Conservation (phyloP, 805 yeast genomes). For the Cyberlindnera bimundalis region DNA sequence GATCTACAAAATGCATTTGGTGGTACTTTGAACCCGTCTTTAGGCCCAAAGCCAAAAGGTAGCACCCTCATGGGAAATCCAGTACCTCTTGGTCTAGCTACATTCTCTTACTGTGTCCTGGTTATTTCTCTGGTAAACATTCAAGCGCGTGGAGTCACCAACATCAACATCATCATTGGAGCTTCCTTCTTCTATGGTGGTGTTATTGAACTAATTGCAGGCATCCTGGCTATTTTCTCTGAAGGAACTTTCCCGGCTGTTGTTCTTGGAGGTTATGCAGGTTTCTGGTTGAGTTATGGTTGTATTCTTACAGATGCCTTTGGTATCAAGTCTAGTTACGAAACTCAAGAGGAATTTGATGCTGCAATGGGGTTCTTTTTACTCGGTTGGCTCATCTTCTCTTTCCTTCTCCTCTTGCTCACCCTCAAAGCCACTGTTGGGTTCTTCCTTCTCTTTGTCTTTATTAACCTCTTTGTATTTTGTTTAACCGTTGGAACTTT, state of each 20-base stretch:
- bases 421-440: slow-evolving; percentile 2
- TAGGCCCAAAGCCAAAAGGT: slow-evolving; percentile 2
- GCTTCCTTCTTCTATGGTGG: slow-evolving; percentile 4
- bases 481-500: slow-evolving; percentile 2
- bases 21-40: slow-evolving; percentile 4
- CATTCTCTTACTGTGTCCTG: slow-evolving; percentile 1
- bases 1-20: slow-evolving; percentile 4
- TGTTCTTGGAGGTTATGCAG: slow-evolving; percentile 3
- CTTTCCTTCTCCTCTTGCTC: background rate
- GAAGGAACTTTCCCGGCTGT: slow-evolving; percentile 2
- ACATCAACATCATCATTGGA: slow-evolving; percentile 6
- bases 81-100: slow-evolving; percentile 4
- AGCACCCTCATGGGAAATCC: slow-evolving; percentile 1
- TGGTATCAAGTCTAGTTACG: slow-evolving; percentile 1
- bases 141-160: slow-evolving; percentile 10
- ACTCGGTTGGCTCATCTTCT: slow-evolving; percentile 2
- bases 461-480: slow-evolving; percentile 1
- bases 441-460: slow-evolving; percentile 1
- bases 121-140: slow-evolving; percentile 2
- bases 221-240: background rate
- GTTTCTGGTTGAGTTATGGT: slow-evolving; percentile 2
- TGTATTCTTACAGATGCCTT: slow-evolving; percentile 1
- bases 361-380: slow-evolving; percentile 2
- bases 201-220: slow-evolving; percentile 1
- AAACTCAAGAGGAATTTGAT: slow-evolving; percentile 1